A percentile compares a stretch with the other conserved stretches of the same genome.
Conservation (phyloP, 2,329 filamentous ascomycete species). For the Aspergillus intermedius region DNA sequence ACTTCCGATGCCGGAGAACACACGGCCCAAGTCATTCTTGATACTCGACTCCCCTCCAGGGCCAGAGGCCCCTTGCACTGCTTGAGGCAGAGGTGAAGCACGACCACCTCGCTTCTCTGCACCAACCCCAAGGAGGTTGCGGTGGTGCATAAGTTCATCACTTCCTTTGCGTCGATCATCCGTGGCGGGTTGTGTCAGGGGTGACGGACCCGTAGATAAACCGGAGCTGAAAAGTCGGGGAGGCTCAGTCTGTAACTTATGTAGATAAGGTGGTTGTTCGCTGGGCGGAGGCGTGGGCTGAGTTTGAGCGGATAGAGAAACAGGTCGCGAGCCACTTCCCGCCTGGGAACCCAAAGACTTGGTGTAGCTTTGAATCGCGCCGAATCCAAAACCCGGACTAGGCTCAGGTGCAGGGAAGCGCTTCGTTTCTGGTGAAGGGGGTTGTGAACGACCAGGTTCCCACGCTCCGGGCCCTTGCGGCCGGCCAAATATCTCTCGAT, state of each 20-base stretch:
- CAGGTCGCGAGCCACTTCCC: constrained; percentile 24
- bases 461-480: constrained; percentile 25
- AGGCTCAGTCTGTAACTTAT: constrained; percentile 25
- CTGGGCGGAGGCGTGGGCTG: constrained; percentile 28
- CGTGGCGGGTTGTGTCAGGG: constrained; percentile 18
- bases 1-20: constrained; percentile 87
- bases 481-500: constrained; percentile 23
- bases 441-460: constrained; percentile 33
- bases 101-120: constrained; percentile 74
- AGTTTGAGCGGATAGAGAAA: constrained; percentile 26
- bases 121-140: constrained; percentile 65
- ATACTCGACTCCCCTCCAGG: constrained; percentile 79
- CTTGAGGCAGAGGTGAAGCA: constrained; percentile 82
- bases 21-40: constrained; percentile 89
- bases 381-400: constrained; percentile 30
- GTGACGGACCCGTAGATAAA: constrained; percentile 23
- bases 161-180: constrained; percentile 42
- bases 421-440: constrained; percentile 32
- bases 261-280: constrained; percentile 25
- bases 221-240: constrained; percentile 29
- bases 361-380: constrained; percentile 36
- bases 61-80: constrained; percentile 80
- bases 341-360: constrained; percentile 37
- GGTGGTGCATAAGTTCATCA: constrained; percentile 54
- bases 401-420: constrained; percentile 28